phyloP scores from a whole-genome alignment of 208 protist genomes.

The Trypanosoma scelopori region DNA sequence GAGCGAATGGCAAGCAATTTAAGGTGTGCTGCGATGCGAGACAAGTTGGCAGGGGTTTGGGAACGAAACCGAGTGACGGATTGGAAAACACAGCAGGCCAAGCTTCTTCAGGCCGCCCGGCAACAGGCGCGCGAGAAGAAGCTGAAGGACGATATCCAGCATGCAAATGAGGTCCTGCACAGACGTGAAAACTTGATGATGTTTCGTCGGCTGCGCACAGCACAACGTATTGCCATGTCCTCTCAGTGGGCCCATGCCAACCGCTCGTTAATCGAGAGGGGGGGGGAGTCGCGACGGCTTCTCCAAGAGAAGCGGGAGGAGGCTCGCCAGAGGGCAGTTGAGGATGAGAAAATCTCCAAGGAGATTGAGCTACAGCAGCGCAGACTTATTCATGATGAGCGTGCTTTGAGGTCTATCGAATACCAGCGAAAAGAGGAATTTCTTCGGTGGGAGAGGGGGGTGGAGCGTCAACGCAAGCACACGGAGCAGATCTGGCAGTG shows the following conservation, averaged over 20 bases:
- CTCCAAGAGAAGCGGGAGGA: conserved; percentile 1
- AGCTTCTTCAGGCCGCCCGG: not conserved
- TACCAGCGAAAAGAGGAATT: conserved; percentile 8
- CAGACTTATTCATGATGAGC: conserved; percentile 18
- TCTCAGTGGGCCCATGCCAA: conserved; percentile 8
- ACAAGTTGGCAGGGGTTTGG: not conserved
- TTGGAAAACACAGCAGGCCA: conserved; percentile 4
- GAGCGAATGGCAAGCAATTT: conserved; percentile 7
- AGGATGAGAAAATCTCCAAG: conserved; percentile 8
- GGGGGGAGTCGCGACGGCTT: not conserved
- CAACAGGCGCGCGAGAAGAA: conserved; percentile 12
- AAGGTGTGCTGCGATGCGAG: not conserved
- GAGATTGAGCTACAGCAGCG: conserved; percentile 13
- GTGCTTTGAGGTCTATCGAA: conserved; percentile 11
- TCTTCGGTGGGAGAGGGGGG: conserved; percentile 1
- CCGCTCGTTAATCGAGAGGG: conserved; percentile 1
- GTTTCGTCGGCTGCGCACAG: conserved; percentile 2
- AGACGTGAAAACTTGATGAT: conserved; percentile 6
- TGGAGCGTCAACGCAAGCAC: conserved; percentile 5
- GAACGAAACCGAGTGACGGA: conserved; percentile 9
- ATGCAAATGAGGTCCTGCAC: conserved; percentile 8
- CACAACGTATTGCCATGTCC: not conserved
- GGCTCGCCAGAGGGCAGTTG: conserved; percentile 1
- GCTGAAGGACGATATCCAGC: not conserved
- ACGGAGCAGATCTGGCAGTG: conserved; percentile 4